Evolutionary conservation across 805 yeast genomes (phyloP).

Genomic region (Lipomyces sp.): DNA sequence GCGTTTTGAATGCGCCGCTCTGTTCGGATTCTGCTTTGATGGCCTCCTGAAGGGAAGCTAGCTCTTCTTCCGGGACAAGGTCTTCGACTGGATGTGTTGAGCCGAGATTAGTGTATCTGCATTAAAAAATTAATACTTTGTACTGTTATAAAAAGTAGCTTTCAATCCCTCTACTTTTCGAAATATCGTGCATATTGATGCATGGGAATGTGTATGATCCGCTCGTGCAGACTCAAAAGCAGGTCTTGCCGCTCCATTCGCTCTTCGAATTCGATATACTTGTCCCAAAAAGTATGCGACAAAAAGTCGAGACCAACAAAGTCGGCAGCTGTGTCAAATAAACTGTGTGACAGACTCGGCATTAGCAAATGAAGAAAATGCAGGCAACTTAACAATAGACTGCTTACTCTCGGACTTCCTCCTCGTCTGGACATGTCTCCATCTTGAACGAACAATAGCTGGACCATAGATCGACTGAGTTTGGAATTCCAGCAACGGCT

Average conservation of each 20-base stretch:
- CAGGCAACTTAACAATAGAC: neutral
- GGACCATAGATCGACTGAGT: slow-evolving; percentile 41
- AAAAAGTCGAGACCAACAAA: slow-evolving; percentile 68
- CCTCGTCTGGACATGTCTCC: slow-evolving; percentile 31
- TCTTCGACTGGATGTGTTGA: slow-evolving; percentile 39
- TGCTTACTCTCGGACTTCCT: slow-evolving; percentile 17
- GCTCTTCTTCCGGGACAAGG: slow-evolving; percentile 34
- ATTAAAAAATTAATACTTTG: slow-evolving; percentile 3
- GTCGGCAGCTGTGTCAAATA: slow-evolving; percentile 49
- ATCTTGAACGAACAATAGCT: slow-evolving; percentile 38
- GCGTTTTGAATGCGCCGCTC: slow-evolving; percentile 28
- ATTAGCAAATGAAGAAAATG: neutral
- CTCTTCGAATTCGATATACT: slow-evolving; percentile 61
- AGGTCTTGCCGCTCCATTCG: slow-evolving; percentile 43
- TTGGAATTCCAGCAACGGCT: slow-evolving; percentile 36
- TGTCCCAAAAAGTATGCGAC: slow-evolving; percentile 82
- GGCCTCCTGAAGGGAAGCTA: slow-evolving; percentile 35
- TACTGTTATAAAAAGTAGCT: slow-evolving; percentile 39
- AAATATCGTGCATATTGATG: slow-evolving; percentile 84
- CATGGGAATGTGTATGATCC: slow-evolving; percentile 53
- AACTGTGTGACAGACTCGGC: slow-evolving; percentile 3
- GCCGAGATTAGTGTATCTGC: slow-evolving; percentile 32
- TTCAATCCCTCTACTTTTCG: slow-evolving; percentile 36
- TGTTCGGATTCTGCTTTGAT: slow-evolving; percentile 2
- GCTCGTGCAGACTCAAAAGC: slow-evolving; percentile 43